Base-by-base conservation (phyloP, 176 grass and related monocot species). In the Phoenix roebelenii region DNA sequence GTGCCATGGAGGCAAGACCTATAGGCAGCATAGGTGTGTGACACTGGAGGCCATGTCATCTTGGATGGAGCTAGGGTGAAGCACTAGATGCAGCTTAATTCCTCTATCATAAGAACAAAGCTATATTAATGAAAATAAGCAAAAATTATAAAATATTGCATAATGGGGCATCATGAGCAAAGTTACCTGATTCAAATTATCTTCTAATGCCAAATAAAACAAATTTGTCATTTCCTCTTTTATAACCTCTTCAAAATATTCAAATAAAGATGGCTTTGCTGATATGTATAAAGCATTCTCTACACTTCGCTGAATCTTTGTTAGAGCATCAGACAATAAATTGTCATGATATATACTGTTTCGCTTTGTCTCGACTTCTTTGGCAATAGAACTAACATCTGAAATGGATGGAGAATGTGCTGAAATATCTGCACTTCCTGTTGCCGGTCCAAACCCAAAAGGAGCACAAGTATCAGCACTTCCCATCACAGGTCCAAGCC, bases 211-310 rank as follows among this genome's bases (percentile, higher is more conserved):
- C 63, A 69, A 51, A 73, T 77, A 85, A 64, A 96, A 74, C 55
- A 82, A 75, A 52, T 76, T 79, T 56, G 80, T 77, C 57, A 96
- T 71, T 69, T 90, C 86, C 26, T 90, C 77, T 72, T 77, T 76
- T 68, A 96, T 87, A 55, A 82, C 69, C 63, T 72, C 64, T 79
- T 79, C 70, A 64, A 90, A 96, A 74, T 85, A 77, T 18, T 66
- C 55, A 84, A 90, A 90, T 72, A 96, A 49, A 65, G 66, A 71
- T 64, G 77, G 57, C 75, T 96, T 96, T 44, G 83, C 84, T 66
- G 83, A 67, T 29, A 96, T 52, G 59, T 82, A 96, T 51, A 96
- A 35, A 60, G 80, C 77, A 79, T 96, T 97, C 1, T 76, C 86
- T 61, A 89, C 49, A 61, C 51, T 82, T 64, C 49, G 25, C 51